A percentile compares a stretch with the other conserved stretches of the same genome.
phyloP scores from a whole-genome alignment of 768 basidiomycete genomes.

The Thelephora aurantiotincta region DNA sequence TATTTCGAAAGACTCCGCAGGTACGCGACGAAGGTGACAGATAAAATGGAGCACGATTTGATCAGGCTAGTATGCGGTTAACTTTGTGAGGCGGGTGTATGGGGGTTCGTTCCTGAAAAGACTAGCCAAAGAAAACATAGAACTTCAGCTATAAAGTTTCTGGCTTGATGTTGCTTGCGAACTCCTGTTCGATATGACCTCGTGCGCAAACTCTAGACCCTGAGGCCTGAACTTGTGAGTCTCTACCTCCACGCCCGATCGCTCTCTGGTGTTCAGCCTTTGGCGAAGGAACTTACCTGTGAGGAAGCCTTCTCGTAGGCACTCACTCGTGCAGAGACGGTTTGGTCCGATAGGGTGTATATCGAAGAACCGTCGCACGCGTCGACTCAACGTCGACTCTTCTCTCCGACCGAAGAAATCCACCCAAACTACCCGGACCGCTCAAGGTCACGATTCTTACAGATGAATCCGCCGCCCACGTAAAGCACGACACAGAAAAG shows the following conservation, averaged over 20 bases:
- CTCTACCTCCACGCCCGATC: slow-evolving; percentile 27
- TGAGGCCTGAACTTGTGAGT: too few species aligned
- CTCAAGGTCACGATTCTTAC: too few species aligned
- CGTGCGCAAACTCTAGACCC: slow-evolving; percentile 31
- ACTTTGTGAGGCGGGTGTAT: slow-evolving; percentile 7
- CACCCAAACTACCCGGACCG: too few species aligned
- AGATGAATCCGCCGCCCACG: too few species aligned
- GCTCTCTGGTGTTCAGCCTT: slow-evolving; percentile 8
- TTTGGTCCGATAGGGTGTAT: slow-evolving; percentile 23
- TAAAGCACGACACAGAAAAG: too few species aligned
- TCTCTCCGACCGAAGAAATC: too few species aligned
- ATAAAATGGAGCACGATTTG: slow-evolving; percentile 4
- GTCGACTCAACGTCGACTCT: too few species aligned
- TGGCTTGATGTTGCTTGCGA: slow-evolving; percentile 46
- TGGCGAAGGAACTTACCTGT: neutral
- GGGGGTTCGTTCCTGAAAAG: neutral
- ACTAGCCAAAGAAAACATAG: neutral
- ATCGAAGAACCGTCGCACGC: slow-evolving; percentile 28
- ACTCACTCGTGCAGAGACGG: slow-evolving; percentile 33
- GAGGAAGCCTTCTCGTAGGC: slow-evolving; percentile 29
- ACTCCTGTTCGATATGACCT: slow-evolving; percentile 39
- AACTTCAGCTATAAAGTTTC: slow-evolving; percentile 32
- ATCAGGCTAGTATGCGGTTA: slow-evolving; percentile 7
- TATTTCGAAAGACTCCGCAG: slow-evolving; percentile 15
- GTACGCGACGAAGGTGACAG: slow-evolving; percentile 7